A percentile compares a stretch with the other conserved stretches of the same genome.
phyloP scores from a whole-genome alignment of 345 rosid genomes.

The Diplotaxis tenuifolia region DNA sequence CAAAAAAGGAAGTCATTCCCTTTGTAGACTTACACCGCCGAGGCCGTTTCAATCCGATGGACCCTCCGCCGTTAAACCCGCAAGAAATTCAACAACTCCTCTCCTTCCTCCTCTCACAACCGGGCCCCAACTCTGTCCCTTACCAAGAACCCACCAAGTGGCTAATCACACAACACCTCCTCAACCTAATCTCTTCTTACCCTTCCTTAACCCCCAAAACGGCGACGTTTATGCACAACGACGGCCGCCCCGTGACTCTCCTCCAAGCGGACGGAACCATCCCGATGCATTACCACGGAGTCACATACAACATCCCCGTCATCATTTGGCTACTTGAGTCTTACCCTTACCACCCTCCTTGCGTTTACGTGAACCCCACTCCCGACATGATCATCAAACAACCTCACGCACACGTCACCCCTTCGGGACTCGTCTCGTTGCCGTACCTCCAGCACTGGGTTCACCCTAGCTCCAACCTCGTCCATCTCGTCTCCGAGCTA shows the following conservation, averaged over 20 bases:
- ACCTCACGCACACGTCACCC: too few relatives aligned
- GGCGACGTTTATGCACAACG: too few relatives aligned
- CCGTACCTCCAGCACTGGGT: constrained; percentile 87
- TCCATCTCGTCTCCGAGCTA: constrained; percentile 62
- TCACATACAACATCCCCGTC: too few relatives aligned
- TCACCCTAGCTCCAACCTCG: constrained; percentile 78
- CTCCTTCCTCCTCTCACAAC: constrained; percentile 74
- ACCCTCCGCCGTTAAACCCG: too few relatives aligned
- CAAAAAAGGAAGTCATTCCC: too few relatives aligned
- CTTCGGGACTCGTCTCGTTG: constrained; percentile 82
- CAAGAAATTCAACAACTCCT: constrained; percentile 78
- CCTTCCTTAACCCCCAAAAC: constrained; percentile 88
- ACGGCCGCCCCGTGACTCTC: constrained; percentile 86
- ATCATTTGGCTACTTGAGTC: too few relatives aligned
- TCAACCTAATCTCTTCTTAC: constrained; percentile 52
- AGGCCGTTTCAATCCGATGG: too few relatives aligned
- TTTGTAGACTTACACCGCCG: too few relatives aligned
- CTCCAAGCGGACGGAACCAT: constrained; percentile 95
- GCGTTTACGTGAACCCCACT: constrained; percentile 90
- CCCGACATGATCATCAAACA: constrained; percentile 93
- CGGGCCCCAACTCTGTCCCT: constrained; percentile 81
- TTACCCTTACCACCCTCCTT: constrained; percentile 88
- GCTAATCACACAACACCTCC: constrained; percentile 88
- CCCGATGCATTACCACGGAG: constrained; percentile 80
- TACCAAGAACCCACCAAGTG: constrained; percentile 84